Evolutionary conservation across 768 basidiomycete species (phyloP).

Genomic region (Tephrocybe rancida): DNA sequence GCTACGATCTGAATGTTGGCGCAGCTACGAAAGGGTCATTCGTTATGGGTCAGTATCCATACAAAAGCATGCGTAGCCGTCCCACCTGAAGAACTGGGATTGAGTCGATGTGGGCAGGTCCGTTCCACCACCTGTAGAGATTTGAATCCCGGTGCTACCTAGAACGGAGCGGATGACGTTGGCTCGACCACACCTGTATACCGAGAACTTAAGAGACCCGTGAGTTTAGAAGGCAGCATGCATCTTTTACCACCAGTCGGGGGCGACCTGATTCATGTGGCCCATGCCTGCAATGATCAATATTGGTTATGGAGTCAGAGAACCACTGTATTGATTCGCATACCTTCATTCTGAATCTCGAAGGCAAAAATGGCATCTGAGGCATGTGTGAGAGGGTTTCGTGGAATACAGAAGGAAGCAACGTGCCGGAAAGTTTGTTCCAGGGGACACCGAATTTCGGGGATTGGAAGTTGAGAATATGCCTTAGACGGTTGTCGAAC

Average conservation of each 20-base stretch:
- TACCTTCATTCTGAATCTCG: constrained; percentile 27
- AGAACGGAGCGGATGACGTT: constrained; percentile 26
- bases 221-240: background rate
- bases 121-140: constrained; percentile 27
- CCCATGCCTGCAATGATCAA: constrained; percentile 19
- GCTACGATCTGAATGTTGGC: constrained; percentile 24
- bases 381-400: background rate
- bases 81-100: constrained; percentile 26
- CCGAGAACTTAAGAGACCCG: background rate
- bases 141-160: constrained; percentile 25
- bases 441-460: constrained; percentile 25
- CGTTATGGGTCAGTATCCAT: too few relatives aligned
- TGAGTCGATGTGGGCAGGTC: constrained; percentile 26
- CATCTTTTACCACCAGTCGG: constrained; percentile 23
- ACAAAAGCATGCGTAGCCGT: too few relatives aligned
- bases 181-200: constrained; percentile 22
- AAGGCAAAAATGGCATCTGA: constrained; percentile 27
- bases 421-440: constrained; percentile 23
- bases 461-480: constrained; percentile 27
- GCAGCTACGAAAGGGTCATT: constrained; percentile 14
- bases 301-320: background rate
- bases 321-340: background rate
- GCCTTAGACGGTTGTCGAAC: constrained; percentile 26
- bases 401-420: too few relatives aligned
- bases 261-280: constrained; percentile 28